Evolutionary conservation across 306 rosid species (phyloP), one percentile per base, ranked within the genome.

Genomic region (Glycine latifolia): DNA sequence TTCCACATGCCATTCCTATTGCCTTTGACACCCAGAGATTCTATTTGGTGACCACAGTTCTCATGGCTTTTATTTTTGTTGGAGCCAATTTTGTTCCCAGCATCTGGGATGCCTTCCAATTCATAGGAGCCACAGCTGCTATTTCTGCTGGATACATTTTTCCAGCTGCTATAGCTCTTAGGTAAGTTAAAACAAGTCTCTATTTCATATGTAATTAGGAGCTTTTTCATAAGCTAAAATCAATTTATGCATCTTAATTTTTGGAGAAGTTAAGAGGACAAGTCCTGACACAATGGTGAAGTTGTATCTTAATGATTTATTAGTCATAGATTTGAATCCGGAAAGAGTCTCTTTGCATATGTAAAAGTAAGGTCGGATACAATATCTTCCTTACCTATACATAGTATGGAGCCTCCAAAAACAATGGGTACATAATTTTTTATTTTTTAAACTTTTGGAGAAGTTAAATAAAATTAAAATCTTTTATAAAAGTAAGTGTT

Each of bases 81-180:
- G 67, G 67, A 60, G 67, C 67, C 67, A 60, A 26, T 60, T 60
- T 60, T 60, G 67, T 60, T 60, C 67, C 67, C 43, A 60, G 67
- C 67, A 60, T 60, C n/a, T 60, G 67, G 67, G 67, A 60, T 60
- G 67, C 67, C n/a, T 60, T 60, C 43, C 67, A 60, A 60, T 60
- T 60, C 67, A 60, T 60, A 3, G 67, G 67, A 3, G 67, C 41
- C 67, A 60, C 67, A 3, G 67, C 67, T 60, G 67, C 67, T 60
- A 37, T 60, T 26, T 26, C 67, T 31, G n/a, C n/a, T 60, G 67
- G 43, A 9, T 60, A 26, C 67, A 60, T 60, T 26, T 60, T 60
- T 60, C 67, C 67, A 60, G 67, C 67, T 26, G 67, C 67, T 26
- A 60, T 60, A 26, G 67, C 67, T 60, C 67, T 60, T 31, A 60